Evolutionary conservation across 2,329 filamentous ascomycete species (phyloP), one percentile per base, ranked within the genome.

Genomic region (Corynespora cassiicola): DNA sequence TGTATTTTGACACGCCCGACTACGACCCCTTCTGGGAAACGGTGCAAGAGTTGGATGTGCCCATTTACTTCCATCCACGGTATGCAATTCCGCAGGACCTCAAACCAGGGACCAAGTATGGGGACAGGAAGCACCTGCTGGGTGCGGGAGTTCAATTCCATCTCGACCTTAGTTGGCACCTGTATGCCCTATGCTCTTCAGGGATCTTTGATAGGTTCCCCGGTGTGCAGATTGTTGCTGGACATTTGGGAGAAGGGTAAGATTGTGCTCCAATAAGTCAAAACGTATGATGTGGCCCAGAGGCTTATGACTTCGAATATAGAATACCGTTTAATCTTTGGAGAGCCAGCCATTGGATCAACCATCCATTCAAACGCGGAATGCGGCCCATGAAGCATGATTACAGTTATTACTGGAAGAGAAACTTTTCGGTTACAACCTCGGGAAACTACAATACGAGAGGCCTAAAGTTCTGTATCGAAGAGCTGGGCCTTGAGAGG

Each of bases 301-400:
- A 36, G 11, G 7, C 42, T 55, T 6, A 54, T 22, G 12, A 17
- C 11, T 1, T 3, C n/a, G n/a, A n/a, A n/a, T 5, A 5, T 21
- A 73, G 70, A 3, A 70, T 76, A 22, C 72, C 72, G 0, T 74
- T 75, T 56, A 74, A 75, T 31, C 40, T 64, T 3, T 62, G 58
- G 58, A 52, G 52, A 12, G 68, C 70, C 20, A 55, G 50, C 21
- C 69, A 75, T 56, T 73, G 70, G 71, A 71, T 71, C 50, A 72
- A 73, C 46, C 71, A 73, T 42, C 69, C 69, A 0, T 66, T 69
- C 20, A 74, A 74, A 40, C 63, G 59, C 23, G 56, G 54, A 4
- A 56, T 52, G 0, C 47, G 68, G 17, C 66, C 69, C 2, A 71
- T 65, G 26, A 69, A 68, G 45, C 44, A 72, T 4, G 69, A 73